Conservation (phyloP, 148 eudicot species). For the Amaranthus cruentus region DNA sequence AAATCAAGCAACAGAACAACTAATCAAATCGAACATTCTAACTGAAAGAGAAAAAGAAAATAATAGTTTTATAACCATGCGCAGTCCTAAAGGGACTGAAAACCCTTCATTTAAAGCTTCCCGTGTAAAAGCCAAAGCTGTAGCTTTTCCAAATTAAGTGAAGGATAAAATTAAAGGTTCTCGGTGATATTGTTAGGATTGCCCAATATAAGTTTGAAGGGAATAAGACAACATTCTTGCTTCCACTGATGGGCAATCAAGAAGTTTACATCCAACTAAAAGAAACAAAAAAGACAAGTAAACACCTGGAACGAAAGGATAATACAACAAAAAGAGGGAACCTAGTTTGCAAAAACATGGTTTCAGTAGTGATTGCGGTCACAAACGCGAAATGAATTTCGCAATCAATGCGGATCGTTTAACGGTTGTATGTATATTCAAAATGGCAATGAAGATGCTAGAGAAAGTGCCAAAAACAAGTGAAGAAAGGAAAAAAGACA, state of each 20-base stretch:
- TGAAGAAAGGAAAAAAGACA: too few species aligned
- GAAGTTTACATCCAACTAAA: neutral
- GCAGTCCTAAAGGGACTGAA: neutral
- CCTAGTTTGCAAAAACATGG: neutral
- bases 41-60: too few species aligned
- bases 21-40: too few species aligned
- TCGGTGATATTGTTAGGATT: slow-evolving; percentile 4
- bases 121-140: slow-evolving; percentile 12
- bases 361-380: too few species aligned
- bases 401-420: too few species aligned
- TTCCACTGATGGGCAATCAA: slow-evolving; percentile 17
- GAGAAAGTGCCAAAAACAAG: too few species aligned
- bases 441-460: too few species aligned
- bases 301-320: neutral
- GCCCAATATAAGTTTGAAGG: slow-evolving; percentile 1
- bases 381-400: too few species aligned
- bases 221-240: slow-evolving; percentile 22
- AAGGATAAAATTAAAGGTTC: slow-evolving; percentile 16
- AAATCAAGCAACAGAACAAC: too few species aligned
- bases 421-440: too few species aligned
- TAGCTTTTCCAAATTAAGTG: slow-evolving; percentile 7
- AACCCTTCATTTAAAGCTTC: neutral
- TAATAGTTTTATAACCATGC: too few species aligned
- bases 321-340: neutral
- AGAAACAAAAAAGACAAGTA: neutral